Conservation (phyloP, 805 yeast species). For the Komagataella pastoris region DNA sequence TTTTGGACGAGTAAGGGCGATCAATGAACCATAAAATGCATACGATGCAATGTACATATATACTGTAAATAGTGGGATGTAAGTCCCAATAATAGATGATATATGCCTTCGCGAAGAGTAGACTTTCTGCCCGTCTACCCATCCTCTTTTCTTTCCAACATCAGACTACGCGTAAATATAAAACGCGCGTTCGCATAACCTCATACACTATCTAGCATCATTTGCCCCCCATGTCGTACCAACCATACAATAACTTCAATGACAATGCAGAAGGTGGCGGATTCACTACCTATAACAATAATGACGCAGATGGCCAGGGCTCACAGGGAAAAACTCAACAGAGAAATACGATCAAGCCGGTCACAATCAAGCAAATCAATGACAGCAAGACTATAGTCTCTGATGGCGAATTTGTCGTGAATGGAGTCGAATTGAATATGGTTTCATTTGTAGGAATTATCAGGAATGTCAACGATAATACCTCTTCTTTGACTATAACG, state of each 20-base stretch:
- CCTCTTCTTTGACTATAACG: constrained; percentile 40
- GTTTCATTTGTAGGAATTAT: constrained; percentile 60
- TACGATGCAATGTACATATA: background rate
- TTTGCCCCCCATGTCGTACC: constrained; percentile 12
- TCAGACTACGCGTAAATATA: constrained; percentile 2
- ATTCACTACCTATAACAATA: constrained; percentile 11
- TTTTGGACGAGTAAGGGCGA: constrained; percentile 10
- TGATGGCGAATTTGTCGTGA: constrained; percentile 52
- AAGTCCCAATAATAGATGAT: background rate
- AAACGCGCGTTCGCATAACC: background rate
- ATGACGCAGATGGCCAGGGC: constrained; percentile 1
- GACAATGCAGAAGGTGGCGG: constrained; percentile 17
- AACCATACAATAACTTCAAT: constrained; percentile 22
- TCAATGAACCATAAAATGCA: background rate
- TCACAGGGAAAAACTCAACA: constrained; percentile 15
- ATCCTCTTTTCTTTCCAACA: background rate
- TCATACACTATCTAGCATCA: background rate
- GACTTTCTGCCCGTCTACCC: too few relatives aligned
- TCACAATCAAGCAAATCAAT: constrained; percentile 59
- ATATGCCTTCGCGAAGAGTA: background rate
- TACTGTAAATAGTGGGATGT: background rate
- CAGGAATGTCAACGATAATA: constrained; percentile 47
- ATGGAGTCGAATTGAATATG: constrained; percentile 47
- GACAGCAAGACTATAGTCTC: constrained; percentile 49
- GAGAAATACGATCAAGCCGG: constrained; percentile 39